Conservation (phyloP, 2,329 filamentous ascomycete genomes). For the Cercospora brassicicola region DNA sequence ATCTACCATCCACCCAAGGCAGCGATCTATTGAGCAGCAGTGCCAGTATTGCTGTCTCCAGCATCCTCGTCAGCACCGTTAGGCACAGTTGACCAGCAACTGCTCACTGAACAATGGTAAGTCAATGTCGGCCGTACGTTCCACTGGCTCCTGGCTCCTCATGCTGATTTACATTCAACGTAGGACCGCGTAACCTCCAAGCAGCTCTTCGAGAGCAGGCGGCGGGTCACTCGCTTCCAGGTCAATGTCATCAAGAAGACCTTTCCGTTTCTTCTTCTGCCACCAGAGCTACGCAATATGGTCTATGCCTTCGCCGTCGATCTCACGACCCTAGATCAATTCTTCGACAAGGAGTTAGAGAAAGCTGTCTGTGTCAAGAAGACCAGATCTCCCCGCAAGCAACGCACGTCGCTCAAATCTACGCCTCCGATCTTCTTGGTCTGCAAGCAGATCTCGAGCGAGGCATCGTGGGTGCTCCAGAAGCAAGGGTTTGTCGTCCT, state of each 20-base stretch:
- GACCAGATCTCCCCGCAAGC: neutral
- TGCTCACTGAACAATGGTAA: conserved; percentile 5
- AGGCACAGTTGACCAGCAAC: neutral
- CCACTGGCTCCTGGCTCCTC: neutral
- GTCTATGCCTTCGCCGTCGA: conserved; percentile 31
- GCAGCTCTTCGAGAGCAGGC: conserved; percentile 17
- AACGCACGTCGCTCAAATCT: conserved; percentile 13
- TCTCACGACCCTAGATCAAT: conserved; percentile 25
- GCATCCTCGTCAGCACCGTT: neutral
- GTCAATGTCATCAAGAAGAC: conserved; percentile 21
- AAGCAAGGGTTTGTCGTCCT: conserved; percentile 12
- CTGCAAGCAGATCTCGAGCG: conserved; percentile 39
- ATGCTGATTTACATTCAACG: neutral
- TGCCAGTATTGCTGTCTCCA: neutral
- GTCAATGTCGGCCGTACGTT: neutral
- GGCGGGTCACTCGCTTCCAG: conserved; percentile 29
- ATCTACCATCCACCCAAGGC: neutral
- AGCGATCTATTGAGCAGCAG: neutral
- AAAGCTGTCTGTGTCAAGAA: conserved; percentile 7
- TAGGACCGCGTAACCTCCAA: conserved; percentile 23
- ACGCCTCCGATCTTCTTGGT: conserved; percentile 39
- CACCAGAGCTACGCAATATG: conserved; percentile 31
- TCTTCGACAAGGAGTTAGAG: conserved; percentile 25
- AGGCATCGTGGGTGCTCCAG: conserved; percentile 34
- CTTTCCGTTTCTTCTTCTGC: conserved; percentile 34